A percentile compares a stretch with the other conserved stretches of the same genome.
Evolutionary conservation across 2,329 filamentous ascomycete genomes (phyloP).

Genomic region (Exutisphaerella laricina): DNA sequence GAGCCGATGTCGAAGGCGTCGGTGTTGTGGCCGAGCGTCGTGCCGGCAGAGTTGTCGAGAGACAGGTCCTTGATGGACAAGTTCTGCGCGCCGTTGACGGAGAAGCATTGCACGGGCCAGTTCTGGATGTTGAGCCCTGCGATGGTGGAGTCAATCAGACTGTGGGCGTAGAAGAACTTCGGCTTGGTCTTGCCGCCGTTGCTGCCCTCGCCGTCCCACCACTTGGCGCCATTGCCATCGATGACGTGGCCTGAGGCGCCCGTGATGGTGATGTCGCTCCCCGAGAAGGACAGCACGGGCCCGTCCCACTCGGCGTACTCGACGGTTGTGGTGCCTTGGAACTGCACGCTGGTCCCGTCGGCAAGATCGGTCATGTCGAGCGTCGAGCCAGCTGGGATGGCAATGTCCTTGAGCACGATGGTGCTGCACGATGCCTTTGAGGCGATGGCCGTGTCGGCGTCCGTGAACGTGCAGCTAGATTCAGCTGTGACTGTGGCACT

Average conservation of each 20-base stretch:
- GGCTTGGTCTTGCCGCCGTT: constrained; percentile 43
- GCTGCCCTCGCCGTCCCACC: constrained; percentile 44
- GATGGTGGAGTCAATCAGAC: constrained; percentile 36
- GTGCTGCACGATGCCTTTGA: constrained; percentile 39
- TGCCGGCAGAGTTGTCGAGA: constrained; percentile 37
- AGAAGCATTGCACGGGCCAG: constrained; percentile 39
- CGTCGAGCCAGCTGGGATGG: constrained; percentile 36
- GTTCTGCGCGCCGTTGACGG: constrained; percentile 32
- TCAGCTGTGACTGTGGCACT: constrained; percentile 8
- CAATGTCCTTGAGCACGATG: constrained; percentile 39
- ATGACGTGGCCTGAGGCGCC: constrained; percentile 50
- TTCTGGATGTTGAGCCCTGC: constrained; percentile 38
- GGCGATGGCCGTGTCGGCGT: constrained; percentile 20
- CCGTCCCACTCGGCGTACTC: constrained; percentile 61
- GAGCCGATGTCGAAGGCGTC: constrained; percentile 36
- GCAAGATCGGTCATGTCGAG: constrained; percentile 40
- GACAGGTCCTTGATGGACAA: constrained; percentile 36
- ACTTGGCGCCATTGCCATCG: constrained; percentile 42
- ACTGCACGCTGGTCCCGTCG: constrained; percentile 43
- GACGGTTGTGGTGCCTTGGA: constrained; percentile 62
- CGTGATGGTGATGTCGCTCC: constrained; percentile 50
- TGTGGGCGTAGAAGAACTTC: constrained; percentile 39
- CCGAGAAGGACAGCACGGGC: constrained; percentile 57
- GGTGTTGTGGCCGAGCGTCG: constrained; percentile 36
- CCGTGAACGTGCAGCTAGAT: constrained; percentile 19